Evolutionary conservation across 805 yeast species (phyloP), one percentile per base, ranked within the genome.

Genomic region (Wickerhamomyces pijperi): DNA sequence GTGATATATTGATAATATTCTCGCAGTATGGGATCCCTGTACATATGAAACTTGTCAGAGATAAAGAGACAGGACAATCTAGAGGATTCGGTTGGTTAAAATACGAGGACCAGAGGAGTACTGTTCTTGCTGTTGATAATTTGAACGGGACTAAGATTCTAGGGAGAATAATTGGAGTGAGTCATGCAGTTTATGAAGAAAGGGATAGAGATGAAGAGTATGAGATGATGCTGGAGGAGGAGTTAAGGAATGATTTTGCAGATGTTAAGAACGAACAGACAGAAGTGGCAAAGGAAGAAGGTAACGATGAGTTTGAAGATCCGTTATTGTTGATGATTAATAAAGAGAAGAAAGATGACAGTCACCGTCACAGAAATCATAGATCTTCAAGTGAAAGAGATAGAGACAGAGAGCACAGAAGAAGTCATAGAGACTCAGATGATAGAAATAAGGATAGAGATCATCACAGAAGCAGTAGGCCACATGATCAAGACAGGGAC

Each of bases 11-110:
- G 6, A 70, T 76, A 0, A 73, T 88, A 25, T 90, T 90, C 55
- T 82, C 95, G 2, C 97, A 90, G 53, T 90, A 73, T 57, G 97
- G 97, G 0, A 70, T 78, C 16, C 96, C 96, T 0, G 80, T 82
- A 0, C 83, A 82, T 48, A 54, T 90, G 28, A 74, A 78, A 38
- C 61, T 88, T 38, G 70, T 74, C 19, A 68, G 90, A 42, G 90
- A 85, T 51, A 65, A 64, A 41, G 71, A 66, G 3, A 69, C 81
- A 0, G 85, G 86, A 2, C 70, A 70, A 40, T 75, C 85, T 2
- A 67, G 69, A 39, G 92, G 95, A 6, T 84, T 79, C 64, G 92
- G 81, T 4, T 87, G 78, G 61, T 57, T 90, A 46, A 83, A 85
- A 56, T 90, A 84, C 51, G 90, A 81, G 47, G 85, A 83, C 48